Evolutionary conservation across 441 rosid species (phyloP), one percentile per base, ranked within the genome.

Genomic region (Eutrema salsugineum): DNA sequence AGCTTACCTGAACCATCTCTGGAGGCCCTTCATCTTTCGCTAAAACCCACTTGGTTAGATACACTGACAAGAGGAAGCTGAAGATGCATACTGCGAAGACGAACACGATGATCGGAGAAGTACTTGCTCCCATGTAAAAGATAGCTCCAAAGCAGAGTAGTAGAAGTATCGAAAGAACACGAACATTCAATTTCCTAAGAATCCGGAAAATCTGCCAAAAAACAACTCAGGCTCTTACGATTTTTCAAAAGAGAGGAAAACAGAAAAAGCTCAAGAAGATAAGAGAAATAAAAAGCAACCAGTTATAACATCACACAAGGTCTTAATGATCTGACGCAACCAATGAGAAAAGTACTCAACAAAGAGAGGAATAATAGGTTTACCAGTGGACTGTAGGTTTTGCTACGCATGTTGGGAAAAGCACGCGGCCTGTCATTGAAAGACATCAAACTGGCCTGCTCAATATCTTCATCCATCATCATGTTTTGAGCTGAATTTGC

Each of bases 1-100:
- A 63, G 77, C 20, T 55, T 83, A 93, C 99, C 98, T 93, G 86
- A 75, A 51, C 82, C 99, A 95, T 93, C 86, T 95, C 98, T 22
- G 95, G 91, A 80, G 99, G 99, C 10, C 98, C 99, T 85, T 93
- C 99, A 76, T 95, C 99, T 88, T 93, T 95, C 11, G 98, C 79
- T 48, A 95, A 89, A 28, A 93, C 99, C 99, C 99, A 95, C 83
- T 89, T 93, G 58, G 97, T 73, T 62, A 95, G 95, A 88, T 89
- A 91, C 36, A 83, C 16, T 15, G 99, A 80, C 49, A 91, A 78
- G 60, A 93, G 79, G 86, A 95, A 93, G 83, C 97, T 86, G 82
- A 85, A 8, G 56, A 91, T 86, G 87, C 98, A 93, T 73, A 95
- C 75, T 16, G 91, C 65, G 82, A 93, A 86, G 84, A 95, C 98